These are phyloP conservation scores for Boletales sp. DNA, from an alignment of 768 basidiomycete species.

Conservation along the genomic window DNA sequence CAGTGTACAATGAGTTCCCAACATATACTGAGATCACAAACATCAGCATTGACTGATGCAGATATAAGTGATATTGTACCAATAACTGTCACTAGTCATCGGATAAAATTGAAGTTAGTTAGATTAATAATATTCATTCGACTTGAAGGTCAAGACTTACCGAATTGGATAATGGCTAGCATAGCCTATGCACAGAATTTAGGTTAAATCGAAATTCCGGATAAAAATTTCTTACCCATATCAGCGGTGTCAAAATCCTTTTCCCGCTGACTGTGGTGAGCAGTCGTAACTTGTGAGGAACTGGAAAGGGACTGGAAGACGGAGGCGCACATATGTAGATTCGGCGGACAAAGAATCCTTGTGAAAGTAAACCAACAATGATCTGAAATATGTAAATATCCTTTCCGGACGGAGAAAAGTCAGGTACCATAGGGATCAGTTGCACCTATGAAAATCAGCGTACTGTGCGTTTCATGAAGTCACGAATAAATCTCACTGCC, in stretches of 20 bases:
- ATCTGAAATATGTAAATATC: conserved; percentile 1
- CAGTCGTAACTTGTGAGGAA: neutral
- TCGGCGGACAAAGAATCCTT: conserved; percentile 10
- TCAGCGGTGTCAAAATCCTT: neutral
- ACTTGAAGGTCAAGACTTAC: neutral
- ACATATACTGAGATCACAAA: neutral
- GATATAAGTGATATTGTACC: neutral
- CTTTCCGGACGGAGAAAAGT: neutral
- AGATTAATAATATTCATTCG: too few species aligned
- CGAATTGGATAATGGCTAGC: neutral
- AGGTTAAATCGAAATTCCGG: neutral
- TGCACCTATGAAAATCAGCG: neutral
- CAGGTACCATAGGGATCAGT: neutral
- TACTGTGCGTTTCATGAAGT: neutral
- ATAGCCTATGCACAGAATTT: neutral
- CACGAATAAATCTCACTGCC: neutral
- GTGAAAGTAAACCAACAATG: neutral
- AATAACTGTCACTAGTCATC: neutral
- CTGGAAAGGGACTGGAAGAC: neutral
- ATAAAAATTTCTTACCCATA: neutral
- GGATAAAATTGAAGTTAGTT: too few species aligned
- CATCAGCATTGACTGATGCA: neutral
- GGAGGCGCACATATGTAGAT: conserved; percentile 8
- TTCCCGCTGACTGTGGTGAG: conserved; percentile 5
- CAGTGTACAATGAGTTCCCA: neutral